Evolutionary conservation across 2,329 filamentous ascomycete species (phyloP), one percentile per base, ranked within the genome.

Genomic region (Didymella sp.): DNA sequence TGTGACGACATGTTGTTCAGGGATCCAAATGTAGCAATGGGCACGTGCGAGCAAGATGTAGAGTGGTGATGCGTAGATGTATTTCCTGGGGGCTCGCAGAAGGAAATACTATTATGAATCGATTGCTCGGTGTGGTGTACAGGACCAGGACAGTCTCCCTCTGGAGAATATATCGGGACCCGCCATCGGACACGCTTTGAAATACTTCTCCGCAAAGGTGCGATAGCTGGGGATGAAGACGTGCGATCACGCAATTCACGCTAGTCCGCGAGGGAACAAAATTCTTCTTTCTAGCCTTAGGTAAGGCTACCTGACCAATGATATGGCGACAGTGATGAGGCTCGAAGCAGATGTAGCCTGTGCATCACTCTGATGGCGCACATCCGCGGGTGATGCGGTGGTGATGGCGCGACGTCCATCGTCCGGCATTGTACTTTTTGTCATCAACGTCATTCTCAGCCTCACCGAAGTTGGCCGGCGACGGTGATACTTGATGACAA

Each of bases 171-270:
- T 71, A 69, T 66, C 63, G 58, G 54, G 58, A 59, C 58, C 68
- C 60, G 67, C 63, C 66, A 68, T 67, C 66, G 62, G 63, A 53
- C 55, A 58, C 51, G 67, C 63, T 71, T 71, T 69, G 69, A 67
- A 67, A 70, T 66, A 63, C 64, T 46, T 60, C 59, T 68, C 67
- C 62, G 64, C 62, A 68, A 56, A 67, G 58, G 63, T 68, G 63
- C 61, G 56, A 66, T 64, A 59, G 49, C 58, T 68, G 61, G 61
- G 60, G 61, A 57, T 58, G 65, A 70, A 70, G 67, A 68, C 67
- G 67, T 70, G 67, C 69, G 64, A 71, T 70, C 69, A 71, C 69
- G 69, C 69, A 69, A 71, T 70, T 70, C 62, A 56, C 67, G 66
- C 66, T 69, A 70, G 62, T 58, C 66, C 60, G 35, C 61, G 60